These are phyloP conservation scores for Trametes elegans DNA, from an alignment of 768 basidiomycete species.

Conservation along the genomic window DNA sequence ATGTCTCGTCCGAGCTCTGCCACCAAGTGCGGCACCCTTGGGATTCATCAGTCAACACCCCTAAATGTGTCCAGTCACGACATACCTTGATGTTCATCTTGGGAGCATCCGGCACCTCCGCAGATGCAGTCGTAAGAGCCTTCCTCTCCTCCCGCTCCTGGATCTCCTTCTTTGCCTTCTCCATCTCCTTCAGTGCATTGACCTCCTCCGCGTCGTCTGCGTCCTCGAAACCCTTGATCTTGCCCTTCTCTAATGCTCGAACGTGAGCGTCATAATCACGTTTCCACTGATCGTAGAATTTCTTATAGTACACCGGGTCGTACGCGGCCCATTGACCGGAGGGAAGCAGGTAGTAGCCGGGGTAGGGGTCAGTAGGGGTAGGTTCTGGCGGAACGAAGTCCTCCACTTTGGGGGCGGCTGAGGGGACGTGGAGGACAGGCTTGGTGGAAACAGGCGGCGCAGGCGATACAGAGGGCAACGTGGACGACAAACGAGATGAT, in stretches of 20 bases:
- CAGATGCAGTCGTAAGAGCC: slow-evolving; percentile 64
- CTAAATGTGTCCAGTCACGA: neutral
- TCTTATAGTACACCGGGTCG: slow-evolving; percentile 66
- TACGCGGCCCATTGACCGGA: slow-evolving; percentile 78
- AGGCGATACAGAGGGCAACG: slow-evolving; percentile 4
- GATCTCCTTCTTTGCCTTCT: slow-evolving; percentile 69
- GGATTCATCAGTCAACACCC: neutral
- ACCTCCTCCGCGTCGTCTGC: slow-evolving; percentile 58
- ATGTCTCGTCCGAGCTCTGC: slow-evolving; percentile 69
- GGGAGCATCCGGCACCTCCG: slow-evolving; percentile 54
- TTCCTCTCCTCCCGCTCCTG: slow-evolving; percentile 77
- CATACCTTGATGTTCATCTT: slow-evolving; percentile 82
- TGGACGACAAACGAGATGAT: slow-evolving; percentile 7
- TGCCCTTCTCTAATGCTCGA: slow-evolving; percentile 68
- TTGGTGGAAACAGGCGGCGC: slow-evolving; percentile 12
- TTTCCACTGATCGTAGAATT: slow-evolving; percentile 72
- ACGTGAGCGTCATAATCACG: slow-evolving; percentile 68
- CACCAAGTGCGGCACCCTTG: slow-evolving; percentile 69
- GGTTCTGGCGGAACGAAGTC: slow-evolving; percentile 74
- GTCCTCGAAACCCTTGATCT: slow-evolving; percentile 67
- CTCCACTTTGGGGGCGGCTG: slow-evolving; percentile 66
- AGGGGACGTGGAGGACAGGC: slow-evolving; percentile 23
- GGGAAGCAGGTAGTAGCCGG: slow-evolving; percentile 84
- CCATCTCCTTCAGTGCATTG: slow-evolving; percentile 74
- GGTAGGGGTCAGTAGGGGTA: slow-evolving; percentile 71